These are phyloP conservation scores for Aphanoascus verrucosus DNA, from an alignment of 2,329 filamentous ascomycete species.

Conservation along the genomic window DNA sequence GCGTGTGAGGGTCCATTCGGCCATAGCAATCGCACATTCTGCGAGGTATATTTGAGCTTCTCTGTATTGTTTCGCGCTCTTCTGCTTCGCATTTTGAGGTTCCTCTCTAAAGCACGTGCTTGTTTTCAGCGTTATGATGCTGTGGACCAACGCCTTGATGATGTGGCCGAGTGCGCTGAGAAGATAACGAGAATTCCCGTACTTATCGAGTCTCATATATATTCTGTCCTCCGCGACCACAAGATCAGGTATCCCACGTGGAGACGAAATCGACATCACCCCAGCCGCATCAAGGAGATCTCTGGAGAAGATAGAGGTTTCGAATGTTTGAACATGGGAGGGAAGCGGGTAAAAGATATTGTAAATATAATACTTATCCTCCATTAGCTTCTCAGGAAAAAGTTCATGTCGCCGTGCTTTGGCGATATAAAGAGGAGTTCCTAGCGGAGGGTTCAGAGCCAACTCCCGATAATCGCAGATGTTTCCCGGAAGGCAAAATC, in stretches of 20 bases:
- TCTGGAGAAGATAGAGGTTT: constrained; percentile 35
- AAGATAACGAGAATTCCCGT: constrained; percentile 30
- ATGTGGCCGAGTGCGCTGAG: constrained; percentile 35
- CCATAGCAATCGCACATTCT: constrained; percentile 31
- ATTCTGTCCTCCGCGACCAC: constrained; percentile 26
- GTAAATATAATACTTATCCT: constrained; percentile 35
- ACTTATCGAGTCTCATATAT: constrained; percentile 21
- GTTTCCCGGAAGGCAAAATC: constrained; percentile 36
- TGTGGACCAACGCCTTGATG: constrained; percentile 32
- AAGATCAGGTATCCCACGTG: constrained; percentile 31
- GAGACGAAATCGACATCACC: constrained; percentile 25
- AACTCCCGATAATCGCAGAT: constrained; percentile 37
- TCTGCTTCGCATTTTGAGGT: constrained; percentile 33
- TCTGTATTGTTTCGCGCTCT: constrained; percentile 33
- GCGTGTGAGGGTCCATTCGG: constrained; percentile 30
- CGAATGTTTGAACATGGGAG: constrained; percentile 25
- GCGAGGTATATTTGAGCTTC: constrained; percentile 33
- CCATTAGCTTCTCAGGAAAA: constrained; percentile 24
- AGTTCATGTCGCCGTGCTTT: constrained; percentile 27
- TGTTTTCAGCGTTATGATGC: constrained; percentile 29
- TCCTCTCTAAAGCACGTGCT: constrained; percentile 18
- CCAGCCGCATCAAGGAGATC: constrained; percentile 35
- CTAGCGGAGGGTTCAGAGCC: constrained; percentile 30
- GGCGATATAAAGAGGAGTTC: constrained; percentile 30
- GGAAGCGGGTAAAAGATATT: constrained; percentile 36